A percentile compares a stretch with the other conserved stretches of the same genome.
Conservation (phyloP, 179 eudicot species). For the Silene noctiflora region DNA sequence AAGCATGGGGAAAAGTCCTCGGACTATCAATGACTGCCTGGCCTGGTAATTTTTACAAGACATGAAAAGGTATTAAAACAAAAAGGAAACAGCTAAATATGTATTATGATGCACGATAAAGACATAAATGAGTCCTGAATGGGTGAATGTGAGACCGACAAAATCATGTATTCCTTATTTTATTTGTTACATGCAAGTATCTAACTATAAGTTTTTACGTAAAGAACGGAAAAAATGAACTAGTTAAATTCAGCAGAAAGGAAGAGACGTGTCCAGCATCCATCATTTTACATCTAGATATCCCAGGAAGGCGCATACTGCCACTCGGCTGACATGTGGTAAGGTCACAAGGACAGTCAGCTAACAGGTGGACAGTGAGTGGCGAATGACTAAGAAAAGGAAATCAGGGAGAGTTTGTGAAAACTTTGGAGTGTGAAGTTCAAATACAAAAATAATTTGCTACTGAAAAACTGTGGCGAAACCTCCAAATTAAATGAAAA, state of each 20-base stretch:
- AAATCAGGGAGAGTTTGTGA: neutral
- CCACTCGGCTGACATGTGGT: neutral
- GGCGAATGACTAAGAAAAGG: neutral
- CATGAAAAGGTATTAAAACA: neutral
- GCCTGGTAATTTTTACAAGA: slow-evolving; percentile 48
- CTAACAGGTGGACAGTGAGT: neutral
- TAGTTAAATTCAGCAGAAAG: too few relatives aligned
- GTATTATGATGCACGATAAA: neutral
- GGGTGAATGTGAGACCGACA: too few relatives aligned
- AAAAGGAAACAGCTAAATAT: neutral
- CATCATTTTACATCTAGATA: neutral
- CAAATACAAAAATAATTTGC: neutral
- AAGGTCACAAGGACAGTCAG: neutral
- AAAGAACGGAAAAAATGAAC: neutral
- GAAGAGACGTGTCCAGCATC: too few relatives aligned
- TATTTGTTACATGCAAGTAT: too few relatives aligned
- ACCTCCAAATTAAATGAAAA: too few relatives aligned
- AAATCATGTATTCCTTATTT: too few relatives aligned
- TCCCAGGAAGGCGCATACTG: neutral
- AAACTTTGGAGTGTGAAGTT: neutral
- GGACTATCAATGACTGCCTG: slow-evolving; percentile 79
- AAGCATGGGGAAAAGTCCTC: slow-evolving; percentile 96
- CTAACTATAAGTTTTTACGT: too few relatives aligned
- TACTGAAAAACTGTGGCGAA: neutral
- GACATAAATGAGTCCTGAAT: neutral